phyloP scores from a whole-genome alignment of 371 early-diverging fungal genomes.

The Mortierella sp. region DNA sequence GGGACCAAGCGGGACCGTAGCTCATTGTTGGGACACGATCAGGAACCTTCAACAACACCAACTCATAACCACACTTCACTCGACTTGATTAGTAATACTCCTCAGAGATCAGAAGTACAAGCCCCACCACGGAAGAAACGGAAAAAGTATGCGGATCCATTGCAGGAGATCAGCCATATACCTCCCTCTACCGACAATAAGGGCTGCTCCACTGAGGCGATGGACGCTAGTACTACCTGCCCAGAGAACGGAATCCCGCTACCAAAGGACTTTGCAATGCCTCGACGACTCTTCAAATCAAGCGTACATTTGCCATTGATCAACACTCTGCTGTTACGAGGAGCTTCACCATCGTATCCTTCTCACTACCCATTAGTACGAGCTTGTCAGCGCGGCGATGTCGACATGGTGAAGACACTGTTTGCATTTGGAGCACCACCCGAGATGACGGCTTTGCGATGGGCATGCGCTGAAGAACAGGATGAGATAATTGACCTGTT shows the following conservation, averaged over 20 bases:
- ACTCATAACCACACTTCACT: too few species aligned
- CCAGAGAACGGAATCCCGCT: conserved; percentile 17
- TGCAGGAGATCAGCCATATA: background rate
- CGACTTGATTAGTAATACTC: too few species aligned
- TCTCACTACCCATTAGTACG: conserved; percentile 39
- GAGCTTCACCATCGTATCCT: conserved; percentile 34
- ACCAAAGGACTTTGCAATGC: conserved; percentile 37
- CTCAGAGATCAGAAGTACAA: too few species aligned
- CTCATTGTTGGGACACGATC: too few species aligned
- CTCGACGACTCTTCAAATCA: conserved; percentile 45
- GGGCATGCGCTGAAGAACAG: conserved; percentile 44
- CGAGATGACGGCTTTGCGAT: conserved; percentile 37
- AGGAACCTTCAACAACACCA: too few species aligned
- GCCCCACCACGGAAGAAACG: conserved; percentile 27
- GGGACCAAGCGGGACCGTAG: too few species aligned
- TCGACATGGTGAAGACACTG: conserved; percentile 36
- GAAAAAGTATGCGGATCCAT: conserved; percentile 29
- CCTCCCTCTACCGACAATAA: background rate
- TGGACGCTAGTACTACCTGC: background rate
- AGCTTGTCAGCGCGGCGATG: conserved; percentile 40
- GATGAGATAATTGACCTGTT: conserved; percentile 37
- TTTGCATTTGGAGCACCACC: conserved; percentile 29
- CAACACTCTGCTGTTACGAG: conserved; percentile 23
- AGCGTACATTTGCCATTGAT: conserved; percentile 12
- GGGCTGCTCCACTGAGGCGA: background rate